phyloP scores from a whole-genome alignment of 495 filamentous ascomycete species.

The Penicillium pancosmium region DNA sequence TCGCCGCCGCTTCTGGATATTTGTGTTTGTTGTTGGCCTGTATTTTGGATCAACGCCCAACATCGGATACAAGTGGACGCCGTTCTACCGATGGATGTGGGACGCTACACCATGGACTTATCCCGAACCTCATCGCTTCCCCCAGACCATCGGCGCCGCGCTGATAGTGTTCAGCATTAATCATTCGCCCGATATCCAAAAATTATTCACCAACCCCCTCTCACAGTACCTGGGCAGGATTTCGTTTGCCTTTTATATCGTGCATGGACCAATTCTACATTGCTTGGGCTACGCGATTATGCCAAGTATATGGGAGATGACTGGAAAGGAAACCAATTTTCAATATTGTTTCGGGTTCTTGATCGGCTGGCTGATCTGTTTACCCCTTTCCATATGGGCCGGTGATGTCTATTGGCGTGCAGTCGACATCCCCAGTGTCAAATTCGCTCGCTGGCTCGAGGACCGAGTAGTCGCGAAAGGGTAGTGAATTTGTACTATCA shows the following conservation, averaged over 20 bases:
- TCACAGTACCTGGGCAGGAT: conserved; percentile 66
- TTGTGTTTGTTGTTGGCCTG: conserved; percentile 43
- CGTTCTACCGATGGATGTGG: conserved; percentile 48
- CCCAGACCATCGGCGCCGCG: conserved; percentile 55
- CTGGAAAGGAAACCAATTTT: conserved; percentile 54
- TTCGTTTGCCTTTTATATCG: conserved; percentile 66
- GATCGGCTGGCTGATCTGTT: conserved; percentile 50
- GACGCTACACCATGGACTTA: conserved; percentile 45
- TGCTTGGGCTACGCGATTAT: conserved; percentile 52
- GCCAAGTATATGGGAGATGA: conserved; percentile 55
- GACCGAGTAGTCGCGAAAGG: conserved; percentile 33
- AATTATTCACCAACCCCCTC: conserved; percentile 55
- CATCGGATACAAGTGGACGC: conserved; percentile 47
- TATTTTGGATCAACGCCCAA: conserved; percentile 49
- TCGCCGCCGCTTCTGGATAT: conserved; percentile 57
- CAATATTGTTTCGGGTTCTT: conserved; percentile 56
- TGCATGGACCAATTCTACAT: conserved; percentile 62
- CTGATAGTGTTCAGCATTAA: conserved; percentile 59
- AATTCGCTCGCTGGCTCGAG: conserved; percentile 58
- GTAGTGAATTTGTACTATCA: neutral
- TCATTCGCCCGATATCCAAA: conserved; percentile 54
- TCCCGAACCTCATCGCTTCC: conserved; percentile 46
- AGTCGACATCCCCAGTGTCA: conserved; percentile 61
- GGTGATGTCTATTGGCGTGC: conserved; percentile 62
- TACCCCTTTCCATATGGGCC: conserved; percentile 56